Conservation (phyloP, 2,329 filamentous ascomycete genomes). For the Stachybotrys echinatus region DNA sequence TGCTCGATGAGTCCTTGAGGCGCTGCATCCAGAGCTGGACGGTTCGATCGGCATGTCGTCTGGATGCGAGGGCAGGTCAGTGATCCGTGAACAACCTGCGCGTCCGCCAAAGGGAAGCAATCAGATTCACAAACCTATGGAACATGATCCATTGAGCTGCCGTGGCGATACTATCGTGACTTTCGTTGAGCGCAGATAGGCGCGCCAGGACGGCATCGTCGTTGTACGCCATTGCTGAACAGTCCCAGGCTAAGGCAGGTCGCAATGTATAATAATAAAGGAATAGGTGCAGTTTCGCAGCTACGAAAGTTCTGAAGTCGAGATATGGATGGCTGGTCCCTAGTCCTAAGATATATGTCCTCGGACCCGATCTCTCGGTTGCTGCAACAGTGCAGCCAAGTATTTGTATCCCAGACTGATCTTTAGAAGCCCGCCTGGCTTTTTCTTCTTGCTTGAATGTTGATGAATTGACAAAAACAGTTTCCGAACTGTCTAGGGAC, state of each 20-base stretch:
- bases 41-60: conserved; percentile 87
- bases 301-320: not conserved
- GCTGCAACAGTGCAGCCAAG: not conserved
- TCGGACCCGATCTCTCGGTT: not conserved
- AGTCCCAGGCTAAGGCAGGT: not conserved
- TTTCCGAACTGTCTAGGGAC: not conserved
- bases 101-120: too few relatives aligned
- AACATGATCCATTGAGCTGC: conserved; percentile 99
- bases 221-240: conserved; percentile 73
- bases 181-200: conserved; percentile 92
- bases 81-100: conserved; percentile 5
- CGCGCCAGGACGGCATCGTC: conserved; percentile 94
- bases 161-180: conserved; percentile 92
- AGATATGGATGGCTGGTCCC: not conserved
- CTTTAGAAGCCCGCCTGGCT: not conserved
- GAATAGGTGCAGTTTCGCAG: not conserved
- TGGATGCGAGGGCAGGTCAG: conserved; percentile 29
- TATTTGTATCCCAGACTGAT: not conserved
- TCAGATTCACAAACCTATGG: conserved; percentile 64
- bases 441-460: not conserved
- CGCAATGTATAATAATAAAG: not conserved
- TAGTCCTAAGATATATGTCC: not conserved
- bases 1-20: conserved; percentile 78
- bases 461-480: not conserved
- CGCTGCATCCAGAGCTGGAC: conserved; percentile 88